Evolutionary conservation across 1,284 basidiomycete genomes (phyloP), one percentile per base, ranked within the genome.

Genomic region (Malassezia caprae): DNA sequence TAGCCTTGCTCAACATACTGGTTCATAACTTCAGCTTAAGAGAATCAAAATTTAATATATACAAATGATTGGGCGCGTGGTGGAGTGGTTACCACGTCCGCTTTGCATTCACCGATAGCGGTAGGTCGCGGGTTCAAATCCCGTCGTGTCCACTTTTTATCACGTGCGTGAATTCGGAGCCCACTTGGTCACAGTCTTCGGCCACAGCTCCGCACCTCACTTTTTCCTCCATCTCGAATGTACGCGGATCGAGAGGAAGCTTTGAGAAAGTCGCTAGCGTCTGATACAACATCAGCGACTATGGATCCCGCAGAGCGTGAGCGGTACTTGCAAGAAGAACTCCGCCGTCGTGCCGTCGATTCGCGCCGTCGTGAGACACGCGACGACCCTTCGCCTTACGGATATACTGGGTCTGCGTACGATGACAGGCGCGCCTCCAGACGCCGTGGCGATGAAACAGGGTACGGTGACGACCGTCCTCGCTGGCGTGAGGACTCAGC

Each of bases 161-260:
- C 34, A 30, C 34, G 37, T 39, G 37, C 21, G 15, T 28, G 3
- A 8, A 4, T 13, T 13, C 44, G 30, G 12, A 12, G 44, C 27
- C 2, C 21, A 27, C 23, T 27, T 43, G 32, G 24, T 43, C 10
- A 3, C 13, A 3, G 1, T 24, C 24, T 8, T 28, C n/a, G 23
- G n/a, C 24, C 41, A 11, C 4, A 3, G 13, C 11, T 17, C 12
- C 27, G 1, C 24, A 15, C 24, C 15, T 24, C 13, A 19, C 45
- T 48, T 48, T 48, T 48, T 39, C 34, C 46, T 27, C 34, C 19
- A 23, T 46, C 44, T 32, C 37, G 6, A 5, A 70, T 70, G 68
- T 70, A 70, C 42, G 68, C 68, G 13, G 68, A 70, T 45, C 45
- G 66, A 44, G 68, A 70, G 50, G 68, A 70, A 51, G 65, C 65